A percentile compares a stretch with the other conserved stretches of the same genome.
These are phyloP conservation scores for Juncus inflexus DNA, from an alignment of 176 grass and related monocot species.

Conservation along the genomic window DNA sequence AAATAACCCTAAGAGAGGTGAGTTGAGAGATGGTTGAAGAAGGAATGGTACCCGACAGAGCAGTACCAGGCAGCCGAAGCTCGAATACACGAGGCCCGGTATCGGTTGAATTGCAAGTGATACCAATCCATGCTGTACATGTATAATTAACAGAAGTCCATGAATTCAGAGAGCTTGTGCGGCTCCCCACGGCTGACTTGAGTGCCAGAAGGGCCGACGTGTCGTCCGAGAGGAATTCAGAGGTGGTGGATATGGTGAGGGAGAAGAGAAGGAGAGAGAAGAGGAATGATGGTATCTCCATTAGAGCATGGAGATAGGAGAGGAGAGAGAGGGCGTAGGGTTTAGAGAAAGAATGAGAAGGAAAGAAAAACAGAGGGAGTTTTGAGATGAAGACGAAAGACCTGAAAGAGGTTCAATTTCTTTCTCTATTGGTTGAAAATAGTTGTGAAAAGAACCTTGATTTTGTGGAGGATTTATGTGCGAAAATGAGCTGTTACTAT, in stretches of 20 bases:
- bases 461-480: too few species aligned
- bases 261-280: conserved; percentile 19
- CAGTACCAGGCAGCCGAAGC: conserved; percentile 19
- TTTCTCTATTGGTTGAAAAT: too few species aligned
- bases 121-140: conserved; percentile 12
- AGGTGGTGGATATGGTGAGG: neutral
- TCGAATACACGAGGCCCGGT: conserved; percentile 20
- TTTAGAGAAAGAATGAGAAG: neutral
- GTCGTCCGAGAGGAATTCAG: conserved; percentile 5
- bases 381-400: neutral
- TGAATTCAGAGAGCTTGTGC: neutral
- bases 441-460: too few species aligned
- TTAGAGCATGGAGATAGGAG: conserved; percentile 18
- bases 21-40: conserved; percentile 14
- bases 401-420: too few species aligned
- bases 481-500: too few species aligned
- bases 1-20: conserved; percentile 13
- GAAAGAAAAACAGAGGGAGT: conserved; percentile 7
- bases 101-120: conserved; percentile 20
- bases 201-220: conserved; percentile 4
- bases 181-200: conserved; percentile 19
- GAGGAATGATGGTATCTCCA: conserved; percentile 9
- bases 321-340: neutral
- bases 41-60: conserved; percentile 12
- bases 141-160: neutral